phyloP scores from a whole-genome alignment of 352 stramenopile genomes.

The Phytopythium mirpurense region DNA sequence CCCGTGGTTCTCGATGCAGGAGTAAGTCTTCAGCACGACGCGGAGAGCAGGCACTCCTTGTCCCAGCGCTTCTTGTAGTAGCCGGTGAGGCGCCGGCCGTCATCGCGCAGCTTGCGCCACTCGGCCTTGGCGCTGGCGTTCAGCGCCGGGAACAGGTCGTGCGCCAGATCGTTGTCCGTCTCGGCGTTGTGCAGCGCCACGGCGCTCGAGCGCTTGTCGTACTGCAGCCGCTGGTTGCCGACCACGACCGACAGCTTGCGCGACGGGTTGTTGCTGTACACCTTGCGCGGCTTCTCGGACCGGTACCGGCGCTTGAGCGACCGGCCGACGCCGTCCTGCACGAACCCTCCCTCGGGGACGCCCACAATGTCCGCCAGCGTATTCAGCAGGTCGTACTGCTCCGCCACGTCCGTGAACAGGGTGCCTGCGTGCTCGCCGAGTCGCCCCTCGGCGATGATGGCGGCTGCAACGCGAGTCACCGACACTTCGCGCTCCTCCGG shows the following conservation, averaged over 20 bases:
- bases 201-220: constrained; percentile 25
- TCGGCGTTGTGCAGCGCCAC: constrained; percentile 40
- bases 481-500: constrained; percentile 47
- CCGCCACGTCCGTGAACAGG: constrained; percentile 35
- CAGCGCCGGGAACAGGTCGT: constrained; percentile 32
- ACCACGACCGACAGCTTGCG: constrained; percentile 44
- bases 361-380: constrained; percentile 67
- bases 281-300: constrained; percentile 14
- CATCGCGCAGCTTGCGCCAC: constrained; percentile 23
- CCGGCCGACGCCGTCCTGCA: constrained; percentile 50
- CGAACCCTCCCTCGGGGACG: constrained; percentile 34
- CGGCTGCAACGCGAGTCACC: constrained; percentile 35
- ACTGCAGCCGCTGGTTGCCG: constrained; percentile 37
- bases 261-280: constrained; percentile 52
- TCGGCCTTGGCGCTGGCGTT: constrained; percentile 10
- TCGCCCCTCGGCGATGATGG: constrained; percentile 52
- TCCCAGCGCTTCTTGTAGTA: constrained; percentile 49
- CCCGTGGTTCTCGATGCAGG: too few species aligned
- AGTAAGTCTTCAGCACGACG: constrained; percentile 13
- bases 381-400: constrained; percentile 59
- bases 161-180: constrained; percentile 23
- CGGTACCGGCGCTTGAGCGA: constrained; percentile 51
- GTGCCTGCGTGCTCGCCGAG: constrained; percentile 24
- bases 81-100: constrained; percentile 18
- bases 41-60: constrained; percentile 18